A percentile compares a stretch with the other conserved stretches of the same genome.
These are phyloP conservation scores for Fennellomyces sp. DNA, from an alignment of 371 early-diverging fungal genomes.

Conservation along the genomic window DNA sequence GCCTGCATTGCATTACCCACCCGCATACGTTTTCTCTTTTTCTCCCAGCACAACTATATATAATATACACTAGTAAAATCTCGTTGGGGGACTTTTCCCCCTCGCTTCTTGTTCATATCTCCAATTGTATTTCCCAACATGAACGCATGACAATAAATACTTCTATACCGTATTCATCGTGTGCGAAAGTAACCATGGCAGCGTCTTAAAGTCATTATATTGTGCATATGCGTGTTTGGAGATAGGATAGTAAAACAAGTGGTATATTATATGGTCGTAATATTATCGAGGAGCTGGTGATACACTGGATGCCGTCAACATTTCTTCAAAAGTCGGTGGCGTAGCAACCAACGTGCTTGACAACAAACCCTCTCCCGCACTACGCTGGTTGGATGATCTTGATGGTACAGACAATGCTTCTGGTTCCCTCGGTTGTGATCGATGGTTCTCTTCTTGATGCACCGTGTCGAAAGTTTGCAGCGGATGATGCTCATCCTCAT, in stretches of 20 bases:
- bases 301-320: slow-evolving; percentile 11
- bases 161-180: too few relatives aligned
- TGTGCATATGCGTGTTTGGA: too few relatives aligned
- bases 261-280: neutral
- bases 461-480: neutral
- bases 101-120: too few relatives aligned
- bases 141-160: too few relatives aligned
- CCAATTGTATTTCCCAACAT: too few relatives aligned
- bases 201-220: too few relatives aligned
- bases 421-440: neutral
- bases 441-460: neutral
- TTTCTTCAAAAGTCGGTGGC: slow-evolving; percentile 27
- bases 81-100: too few relatives aligned
- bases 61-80: too few relatives aligned
- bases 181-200: too few relatives aligned
- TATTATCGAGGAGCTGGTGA: slow-evolving; percentile 4
- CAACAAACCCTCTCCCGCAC: slow-evolving; percentile 22
- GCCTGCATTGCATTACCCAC: neutral
- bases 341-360: slow-evolving; percentile 38
- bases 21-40: slow-evolving; percentile 19
- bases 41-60: too few relatives aligned
- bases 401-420: neutral
- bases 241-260: too few relatives aligned
- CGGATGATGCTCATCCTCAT: slow-evolving; percentile 6
- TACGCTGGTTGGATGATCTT: neutral